Evolutionary conservation across 129 eudicot genomes (phyloP).

Genomic region (Saussurea involucrata): DNA sequence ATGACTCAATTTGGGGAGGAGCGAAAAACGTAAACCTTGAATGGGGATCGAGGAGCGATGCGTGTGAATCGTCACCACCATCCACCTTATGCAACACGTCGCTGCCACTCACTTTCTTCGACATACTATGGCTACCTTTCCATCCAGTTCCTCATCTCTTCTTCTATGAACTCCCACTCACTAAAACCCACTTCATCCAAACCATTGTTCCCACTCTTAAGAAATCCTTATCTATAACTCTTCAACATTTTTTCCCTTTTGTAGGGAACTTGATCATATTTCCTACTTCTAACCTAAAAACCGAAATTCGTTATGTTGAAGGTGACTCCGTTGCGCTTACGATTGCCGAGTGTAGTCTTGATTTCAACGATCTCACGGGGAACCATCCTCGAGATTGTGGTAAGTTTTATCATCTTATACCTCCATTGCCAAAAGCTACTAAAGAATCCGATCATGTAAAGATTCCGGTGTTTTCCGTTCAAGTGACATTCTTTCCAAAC

Average conservation of each 20-base stretch:
- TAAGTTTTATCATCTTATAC: background rate
- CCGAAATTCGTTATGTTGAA: background rate
- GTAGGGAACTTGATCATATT: background rate
- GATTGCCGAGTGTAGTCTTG: background rate
- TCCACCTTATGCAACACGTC: background rate
- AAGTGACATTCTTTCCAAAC: background rate
- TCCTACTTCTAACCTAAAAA: background rate
- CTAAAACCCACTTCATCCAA: background rate
- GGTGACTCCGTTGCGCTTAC: background rate
- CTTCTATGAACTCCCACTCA: background rate
- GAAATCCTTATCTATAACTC: background rate
- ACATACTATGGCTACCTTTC: slow-evolving; percentile 31
- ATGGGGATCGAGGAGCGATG: too few species aligned
- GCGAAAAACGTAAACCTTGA: too few species aligned
- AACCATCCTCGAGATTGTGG: background rate
- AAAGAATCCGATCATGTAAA: background rate
- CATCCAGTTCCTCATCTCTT: slow-evolving; percentile 24
- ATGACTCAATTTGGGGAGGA: too few species aligned
- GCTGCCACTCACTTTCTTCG: slow-evolving; percentile 28
- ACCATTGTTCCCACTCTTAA: background rate
- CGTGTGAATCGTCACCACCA: background rate
- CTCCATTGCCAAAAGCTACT: background rate
- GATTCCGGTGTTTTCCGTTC: background rate
- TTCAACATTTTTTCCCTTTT: background rate
- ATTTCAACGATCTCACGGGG: background rate